A percentile compares a stretch with the other conserved stretches of the same genome.
Evolutionary conservation across 1,284 basidiomycete genomes (phyloP).

Genomic region (Wolfiporia cocos): DNA sequence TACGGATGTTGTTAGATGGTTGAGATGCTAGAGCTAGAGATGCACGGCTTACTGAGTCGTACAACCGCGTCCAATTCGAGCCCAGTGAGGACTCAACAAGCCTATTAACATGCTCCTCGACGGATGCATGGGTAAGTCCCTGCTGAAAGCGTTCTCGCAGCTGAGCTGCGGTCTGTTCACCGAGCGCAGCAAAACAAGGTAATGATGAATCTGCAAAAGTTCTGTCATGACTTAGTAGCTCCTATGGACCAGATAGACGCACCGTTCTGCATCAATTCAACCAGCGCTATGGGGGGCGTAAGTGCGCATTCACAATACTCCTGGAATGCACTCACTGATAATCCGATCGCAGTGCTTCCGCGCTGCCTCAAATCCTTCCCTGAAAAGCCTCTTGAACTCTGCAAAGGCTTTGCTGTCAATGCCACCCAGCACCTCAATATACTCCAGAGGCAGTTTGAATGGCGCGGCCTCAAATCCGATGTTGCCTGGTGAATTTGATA

Average conservation of each 20-base stretch:
- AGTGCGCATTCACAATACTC: background rate
- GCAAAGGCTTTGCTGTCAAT: slow-evolving; percentile 71
- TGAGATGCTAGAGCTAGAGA: background rate
- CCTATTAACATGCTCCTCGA: slow-evolving; percentile 85
- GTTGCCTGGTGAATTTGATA: slow-evolving; percentile 95
- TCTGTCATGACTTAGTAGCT: background rate
- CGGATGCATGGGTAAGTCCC: slow-evolving; percentile 79
- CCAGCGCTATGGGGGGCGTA: slow-evolving; percentile 56
- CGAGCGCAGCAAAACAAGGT: slow-evolving; percentile 89
- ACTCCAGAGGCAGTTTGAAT: slow-evolving; percentile 94
- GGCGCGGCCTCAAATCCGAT: slow-evolving; percentile 98
- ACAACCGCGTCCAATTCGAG: slow-evolving; percentile 89
- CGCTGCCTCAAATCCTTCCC: slow-evolving; percentile 89
- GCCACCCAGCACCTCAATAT: slow-evolving; percentile 95
- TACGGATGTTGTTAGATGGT: slow-evolving; percentile 19
- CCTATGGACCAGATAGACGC: slow-evolving; percentile 9
- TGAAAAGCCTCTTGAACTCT: slow-evolving; percentile 87
- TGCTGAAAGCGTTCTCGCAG: slow-evolving; percentile 94
- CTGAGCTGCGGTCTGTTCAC: slow-evolving; percentile 84
- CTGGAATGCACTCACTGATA: slow-evolving; percentile 61
- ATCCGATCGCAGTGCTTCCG: slow-evolving; percentile 97
- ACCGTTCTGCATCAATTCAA: slow-evolving; percentile 97
- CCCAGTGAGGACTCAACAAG: slow-evolving; percentile 85
- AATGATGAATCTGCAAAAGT: slow-evolving; percentile 71
- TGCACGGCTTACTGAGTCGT: slow-evolving; percentile 69